A percentile compares a stretch with the other conserved stretches of the same genome.
phyloP scores from a whole-genome alignment of 768 basidiomycete species.

The Tulasnella sp. region DNA sequence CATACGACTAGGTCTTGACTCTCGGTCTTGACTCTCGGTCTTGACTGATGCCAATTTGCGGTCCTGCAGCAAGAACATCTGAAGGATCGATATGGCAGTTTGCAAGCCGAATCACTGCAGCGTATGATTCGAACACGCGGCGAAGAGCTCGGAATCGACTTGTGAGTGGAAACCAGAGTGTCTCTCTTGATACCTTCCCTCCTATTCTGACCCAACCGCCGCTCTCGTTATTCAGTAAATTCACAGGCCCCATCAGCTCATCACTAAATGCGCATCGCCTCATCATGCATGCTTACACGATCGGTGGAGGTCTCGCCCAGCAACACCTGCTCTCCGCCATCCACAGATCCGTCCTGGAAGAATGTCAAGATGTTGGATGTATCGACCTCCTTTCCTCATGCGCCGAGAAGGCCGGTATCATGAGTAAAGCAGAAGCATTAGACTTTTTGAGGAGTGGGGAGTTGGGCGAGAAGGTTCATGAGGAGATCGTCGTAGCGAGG shows the following conservation, averaged over 20 bases:
- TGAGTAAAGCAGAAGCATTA: slow-evolving; percentile 50
- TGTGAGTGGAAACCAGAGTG: slow-evolving; percentile 32
- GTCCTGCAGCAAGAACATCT: not conserved
- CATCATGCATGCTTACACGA: not conserved
- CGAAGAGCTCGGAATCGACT: slow-evolving; percentile 44
- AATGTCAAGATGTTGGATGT: slow-evolving; percentile 53
- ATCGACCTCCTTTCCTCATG: slow-evolving; percentile 45
- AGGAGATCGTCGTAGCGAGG: slow-evolving; percentile 51
- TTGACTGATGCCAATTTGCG: not conserved
- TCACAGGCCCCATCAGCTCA: slow-evolving; percentile 1
- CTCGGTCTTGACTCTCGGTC: not conserved
- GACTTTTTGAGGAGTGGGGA: slow-evolving; percentile 57
- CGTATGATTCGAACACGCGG: slow-evolving; percentile 41
- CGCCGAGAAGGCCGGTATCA: slow-evolving; percentile 45
- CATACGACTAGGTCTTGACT: not conserved
- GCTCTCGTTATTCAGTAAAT: not conserved
- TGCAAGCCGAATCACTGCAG: slow-evolving; percentile 14
- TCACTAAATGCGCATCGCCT: slow-evolving; percentile 2
- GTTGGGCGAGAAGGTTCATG: slow-evolving; percentile 50
- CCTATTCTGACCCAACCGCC: not conserved
- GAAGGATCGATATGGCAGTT: not conserved
- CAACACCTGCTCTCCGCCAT: slow-evolving; percentile 45
- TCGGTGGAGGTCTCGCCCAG: slow-evolving; percentile 9
- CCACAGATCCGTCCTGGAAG: slow-evolving; percentile 57
- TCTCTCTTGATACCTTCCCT: not conserved